These are phyloP conservation scores for Aspergillus transmontanensis DNA, from an alignment of 2,329 filamentous ascomycete genomes.

Conservation along the genomic window DNA sequence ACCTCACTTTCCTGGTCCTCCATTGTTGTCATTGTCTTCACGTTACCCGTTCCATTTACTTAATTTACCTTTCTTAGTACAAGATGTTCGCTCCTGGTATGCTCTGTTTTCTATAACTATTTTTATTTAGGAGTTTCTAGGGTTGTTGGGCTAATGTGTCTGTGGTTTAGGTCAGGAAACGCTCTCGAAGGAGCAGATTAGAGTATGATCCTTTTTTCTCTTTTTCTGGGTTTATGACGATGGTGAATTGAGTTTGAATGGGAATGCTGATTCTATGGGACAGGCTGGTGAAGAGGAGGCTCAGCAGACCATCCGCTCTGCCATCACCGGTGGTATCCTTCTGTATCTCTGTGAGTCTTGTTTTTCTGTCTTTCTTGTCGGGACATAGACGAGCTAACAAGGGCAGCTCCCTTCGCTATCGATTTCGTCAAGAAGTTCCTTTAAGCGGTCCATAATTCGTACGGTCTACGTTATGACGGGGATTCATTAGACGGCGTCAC, in stretches of 20 bases:
- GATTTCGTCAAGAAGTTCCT: slow-evolving; percentile 52
- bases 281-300: slow-evolving; percentile 58
- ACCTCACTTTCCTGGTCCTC: slow-evolving; percentile 25
- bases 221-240: background rate
- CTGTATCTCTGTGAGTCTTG: slow-evolving; percentile 62
- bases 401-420: slow-evolving; percentile 51
- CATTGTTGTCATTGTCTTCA: slow-evolving; percentile 4
- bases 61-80: background rate
- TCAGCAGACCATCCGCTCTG: slow-evolving; percentile 56
- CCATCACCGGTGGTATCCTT: slow-evolving; percentile 55
- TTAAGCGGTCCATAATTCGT: slow-evolving; percentile 28
- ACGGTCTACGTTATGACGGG: background rate
- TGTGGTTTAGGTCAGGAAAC: slow-evolving; percentile 42
- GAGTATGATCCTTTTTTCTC: slow-evolving; percentile 28
- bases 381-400: background rate
- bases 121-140: background rate
- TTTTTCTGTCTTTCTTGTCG: background rate
- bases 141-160: background rate
- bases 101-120: background rate
- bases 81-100: slow-evolving; percentile 41
- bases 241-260: background rate
- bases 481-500: slow-evolving; percentile 2
- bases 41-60: background rate
- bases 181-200: slow-evolving; percentile 50
- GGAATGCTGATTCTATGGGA: slow-evolving; percentile 5